Conservation (phyloP, 331 rosid genomes). For the Phaseolus coccineus region DNA sequence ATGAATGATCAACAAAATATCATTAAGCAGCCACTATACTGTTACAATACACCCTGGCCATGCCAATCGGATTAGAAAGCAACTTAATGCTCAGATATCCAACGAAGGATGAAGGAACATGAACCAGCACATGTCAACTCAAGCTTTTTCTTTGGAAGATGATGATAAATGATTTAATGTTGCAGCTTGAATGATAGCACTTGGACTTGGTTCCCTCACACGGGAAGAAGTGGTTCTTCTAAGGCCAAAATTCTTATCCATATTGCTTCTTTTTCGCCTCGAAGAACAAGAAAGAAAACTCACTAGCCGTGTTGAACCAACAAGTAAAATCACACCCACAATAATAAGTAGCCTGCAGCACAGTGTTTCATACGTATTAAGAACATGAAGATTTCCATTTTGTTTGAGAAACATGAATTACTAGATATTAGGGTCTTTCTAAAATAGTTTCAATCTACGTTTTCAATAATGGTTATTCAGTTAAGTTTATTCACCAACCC, state of each 20-base stretch:
- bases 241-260: slow-evolving; percentile 59
- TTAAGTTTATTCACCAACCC: slow-evolving; percentile 3
- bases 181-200: slow-evolving; percentile 80
- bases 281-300: slow-evolving; percentile 60
- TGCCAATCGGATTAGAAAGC: slow-evolving; percentile 14
- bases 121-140: slow-evolving; percentile 45
- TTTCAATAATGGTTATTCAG: neutral
- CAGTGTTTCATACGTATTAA: slow-evolving; percentile 29
- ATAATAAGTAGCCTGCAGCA: slow-evolving; percentile 79
- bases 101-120: slow-evolving; percentile 17
- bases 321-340: slow-evolving; percentile 82
- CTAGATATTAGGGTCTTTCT: neutral
- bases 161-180: slow-evolving; percentile 76
- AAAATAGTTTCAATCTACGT: neutral
- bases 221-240: slow-evolving; percentile 65
- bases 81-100: slow-evolving; percentile 39
- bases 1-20: slow-evolving; percentile 50
- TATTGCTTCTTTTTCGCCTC: slow-evolving; percentile 54
- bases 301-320: slow-evolving; percentile 77
- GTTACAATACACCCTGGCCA: slow-evolving; percentile 51
- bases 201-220: slow-evolving; percentile 76
- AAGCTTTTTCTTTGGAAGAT: slow-evolving; percentile 81
- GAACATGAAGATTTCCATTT: slow-evolving; percentile 16
- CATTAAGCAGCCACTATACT: slow-evolving; percentile 45
- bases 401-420: neutral